Evolutionary conservation across 2,329 filamentous ascomycete genomes (phyloP).

Genomic region (Colletotrichum nymphaeae): DNA sequence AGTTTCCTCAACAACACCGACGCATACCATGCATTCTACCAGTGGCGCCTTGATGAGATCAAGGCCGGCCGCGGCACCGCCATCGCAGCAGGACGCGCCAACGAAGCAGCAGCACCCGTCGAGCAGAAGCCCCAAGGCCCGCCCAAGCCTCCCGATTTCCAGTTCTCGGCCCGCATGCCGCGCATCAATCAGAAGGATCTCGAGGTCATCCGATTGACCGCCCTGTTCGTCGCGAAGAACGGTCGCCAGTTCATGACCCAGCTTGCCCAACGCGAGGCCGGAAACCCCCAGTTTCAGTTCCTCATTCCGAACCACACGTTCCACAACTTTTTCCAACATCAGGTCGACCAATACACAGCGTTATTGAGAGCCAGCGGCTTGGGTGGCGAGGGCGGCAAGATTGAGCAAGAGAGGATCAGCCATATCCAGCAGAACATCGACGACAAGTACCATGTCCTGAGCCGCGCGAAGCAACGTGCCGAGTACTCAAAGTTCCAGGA

Average conservation of each 20-base stretch:
- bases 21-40: conserved; percentile 88
- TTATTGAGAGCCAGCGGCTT: conserved; percentile 76
- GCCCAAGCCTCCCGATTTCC: conserved; percentile 85
- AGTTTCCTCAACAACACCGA: conserved; percentile 85
- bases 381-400: conserved; percentile 73
- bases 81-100: conserved; percentile 79
- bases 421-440: conserved; percentile 80
- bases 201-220: conserved; percentile 79
- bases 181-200: conserved; percentile 96
- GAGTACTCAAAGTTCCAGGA: conserved; percentile 90
- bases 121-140: conserved; percentile 81
- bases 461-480: conserved; percentile 84
- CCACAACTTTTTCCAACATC: conserved; percentile 92
- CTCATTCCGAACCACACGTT: conserved; percentile 94
- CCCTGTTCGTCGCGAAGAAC: conserved; percentile 92
- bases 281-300: conserved; percentile 96
- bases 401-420: conserved; percentile 77
- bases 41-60: conserved; percentile 91
- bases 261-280: conserved; percentile 86
- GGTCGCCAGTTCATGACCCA: conserved; percentile 92
- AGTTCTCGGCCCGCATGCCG: conserved; percentile 96
- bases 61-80: conserved; percentile 84
- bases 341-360: conserved; percentile 93
- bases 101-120: conserved; percentile 66
- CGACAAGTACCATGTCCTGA: conserved; percentile 84